Evolutionary conservation across 1,284 basidiomycete species (phyloP), one percentile per base, ranked within the genome.

Genomic region (Trichosporon ovoides): DNA sequence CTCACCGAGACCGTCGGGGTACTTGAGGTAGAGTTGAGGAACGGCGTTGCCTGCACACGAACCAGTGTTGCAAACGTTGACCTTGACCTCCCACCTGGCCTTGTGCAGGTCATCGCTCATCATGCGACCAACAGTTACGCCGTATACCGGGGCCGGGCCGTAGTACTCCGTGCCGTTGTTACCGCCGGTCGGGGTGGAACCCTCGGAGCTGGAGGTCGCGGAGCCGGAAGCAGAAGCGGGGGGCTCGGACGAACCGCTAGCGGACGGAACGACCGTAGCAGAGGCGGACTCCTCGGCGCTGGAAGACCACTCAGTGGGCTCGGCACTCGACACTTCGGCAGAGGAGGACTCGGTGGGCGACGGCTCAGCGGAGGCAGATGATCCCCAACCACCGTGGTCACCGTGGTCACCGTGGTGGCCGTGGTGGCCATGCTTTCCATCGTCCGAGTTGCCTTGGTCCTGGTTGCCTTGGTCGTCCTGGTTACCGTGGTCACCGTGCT

Each of bases 61-160:
- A 11, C 81, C 81, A 1, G 70, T 71, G 68, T 82, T 82, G 38
- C 72, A 75, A 35, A 82, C 67, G 24, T 78, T 72, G 13, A 74
- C 74, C 4, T 73, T 67, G 52, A 81, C 68, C 1, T 61, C 69
- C 69, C 72, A 76, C 22, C 69, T 68, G 19, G 67, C 61, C 50
- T 68, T 61, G 67, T 80, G 79, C 1, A 80, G 68, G 7, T 34
- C 71, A 18, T 52, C 49, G 9, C 16, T 22, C 22, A 18, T 28
- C 46, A 49, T 52, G 16, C 12, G 9, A 36, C 34, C 20, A 16
- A 33, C 36, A 9, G 31, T 28, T 13, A 52, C 40, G 24, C 43
- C 51, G 48, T 34, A 49, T 10, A 38, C 37, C 28, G 53, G 13
- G 20, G 22, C 35, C 14, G 52, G 28, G 28, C 43, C 51, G 11